phyloP scores from a whole-genome alignment of 352 stramenopile genomes.

The Globisporangium spiculum region DNA sequence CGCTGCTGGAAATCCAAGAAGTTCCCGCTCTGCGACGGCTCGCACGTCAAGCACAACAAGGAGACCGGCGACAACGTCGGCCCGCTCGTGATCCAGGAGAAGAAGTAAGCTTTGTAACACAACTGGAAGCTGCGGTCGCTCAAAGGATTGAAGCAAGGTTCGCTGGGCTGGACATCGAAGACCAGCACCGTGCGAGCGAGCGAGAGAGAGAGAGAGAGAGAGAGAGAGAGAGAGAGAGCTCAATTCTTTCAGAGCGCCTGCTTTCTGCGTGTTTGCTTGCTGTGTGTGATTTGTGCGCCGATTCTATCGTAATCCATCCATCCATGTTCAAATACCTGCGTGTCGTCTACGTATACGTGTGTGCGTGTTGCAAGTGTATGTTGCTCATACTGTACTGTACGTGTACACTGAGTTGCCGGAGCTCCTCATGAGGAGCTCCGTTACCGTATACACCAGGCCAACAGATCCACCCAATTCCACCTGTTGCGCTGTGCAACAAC shows the following conservation, averaged over 20 bases:
- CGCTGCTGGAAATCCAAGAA: slow-evolving; percentile 90
- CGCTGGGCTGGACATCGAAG: not conserved
- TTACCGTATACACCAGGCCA: not conserved
- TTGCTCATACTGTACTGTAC: not conserved
- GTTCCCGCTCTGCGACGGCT: slow-evolving; percentile 79
- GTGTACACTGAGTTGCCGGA: not conserved
- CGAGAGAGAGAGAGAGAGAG: too few relatives aligned
- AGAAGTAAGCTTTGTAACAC: slow-evolving; percentile 19
- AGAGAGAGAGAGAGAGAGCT: too few relatives aligned
- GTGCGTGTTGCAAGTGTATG: not conserved
- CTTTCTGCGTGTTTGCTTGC: not conserved
- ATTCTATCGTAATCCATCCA: not conserved
- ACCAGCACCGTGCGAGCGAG: too few relatives aligned
- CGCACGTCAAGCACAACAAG: slow-evolving; percentile 88
- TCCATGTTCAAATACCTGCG: not conserved
- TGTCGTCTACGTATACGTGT: too few relatives aligned
- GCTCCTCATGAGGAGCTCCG: not conserved
- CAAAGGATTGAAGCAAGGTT: not conserved
- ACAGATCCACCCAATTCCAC: not conserved
- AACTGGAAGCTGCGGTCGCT: not conserved
- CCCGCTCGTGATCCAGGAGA: slow-evolving; percentile 67
- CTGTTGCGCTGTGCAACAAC: not conserved
- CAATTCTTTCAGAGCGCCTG: not conserved
- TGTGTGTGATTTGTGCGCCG: not conserved
- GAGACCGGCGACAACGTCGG: slow-evolving; percentile 83